phyloP scores from a whole-genome alignment of 441 rosid genomes.

The California macrophylla region DNA sequence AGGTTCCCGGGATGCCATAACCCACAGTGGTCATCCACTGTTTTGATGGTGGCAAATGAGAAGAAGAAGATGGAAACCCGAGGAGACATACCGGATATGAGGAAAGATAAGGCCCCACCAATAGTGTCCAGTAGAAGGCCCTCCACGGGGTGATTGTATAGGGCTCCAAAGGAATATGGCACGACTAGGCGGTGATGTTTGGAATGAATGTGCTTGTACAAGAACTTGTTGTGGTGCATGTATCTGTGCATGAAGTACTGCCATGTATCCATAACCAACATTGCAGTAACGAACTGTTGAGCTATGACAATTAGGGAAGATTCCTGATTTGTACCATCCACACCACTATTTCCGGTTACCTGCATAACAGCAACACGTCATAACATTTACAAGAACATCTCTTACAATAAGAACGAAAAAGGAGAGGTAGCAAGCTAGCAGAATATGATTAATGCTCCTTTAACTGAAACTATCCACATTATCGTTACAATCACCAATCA shows the following conservation, averaged over 20 bases:
- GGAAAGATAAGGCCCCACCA: conserved; percentile 89
- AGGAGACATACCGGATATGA: conserved; percentile 85
- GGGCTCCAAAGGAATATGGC: conserved; percentile 82
- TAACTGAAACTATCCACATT: no score
- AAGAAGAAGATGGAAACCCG: conserved; percentile 76
- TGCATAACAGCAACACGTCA: conserved; percentile 18
- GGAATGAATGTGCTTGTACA: conserved; percentile 76
- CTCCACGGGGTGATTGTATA: conserved; percentile 68
- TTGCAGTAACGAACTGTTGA: conserved; percentile 60
- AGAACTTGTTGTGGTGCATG: conserved; percentile 82
- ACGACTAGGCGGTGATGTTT: conserved; percentile 85
- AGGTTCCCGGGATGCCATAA: conserved; percentile 88
- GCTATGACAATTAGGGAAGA: conserved; percentile 41
- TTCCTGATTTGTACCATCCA: conserved; percentile 24
- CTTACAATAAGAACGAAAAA: no score
- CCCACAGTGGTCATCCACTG: conserved; percentile 90
- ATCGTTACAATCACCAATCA: not conserved
- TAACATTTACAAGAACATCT: not conserved
- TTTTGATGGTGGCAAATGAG: conserved; percentile 84
- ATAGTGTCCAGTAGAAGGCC: conserved; percentile 81
- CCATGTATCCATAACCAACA: conserved; percentile 85
- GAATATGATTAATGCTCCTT: no score
- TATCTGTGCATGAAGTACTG: conserved; percentile 84
- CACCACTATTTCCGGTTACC: conserved; percentile 55
- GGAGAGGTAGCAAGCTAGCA: no score